phyloP scores from a whole-genome alignment of 2,329 filamentous ascomycete species.

The Apiospora kogelbergensis region DNA sequence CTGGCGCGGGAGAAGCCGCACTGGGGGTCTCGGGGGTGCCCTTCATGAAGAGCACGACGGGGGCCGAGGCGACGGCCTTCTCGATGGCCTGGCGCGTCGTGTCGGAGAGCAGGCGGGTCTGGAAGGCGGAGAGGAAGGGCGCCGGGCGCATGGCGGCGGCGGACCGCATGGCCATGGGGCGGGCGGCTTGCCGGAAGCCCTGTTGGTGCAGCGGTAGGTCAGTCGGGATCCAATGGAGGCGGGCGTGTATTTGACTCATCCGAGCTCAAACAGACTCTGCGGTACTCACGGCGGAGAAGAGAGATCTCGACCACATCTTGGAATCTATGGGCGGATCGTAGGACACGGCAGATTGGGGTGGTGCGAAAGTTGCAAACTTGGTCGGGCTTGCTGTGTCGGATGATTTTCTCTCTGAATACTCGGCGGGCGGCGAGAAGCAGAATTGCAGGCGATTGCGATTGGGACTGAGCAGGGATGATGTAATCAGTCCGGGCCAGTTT shows the following conservation, averaged over 20 bases:
- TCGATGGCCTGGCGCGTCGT: conserved; percentile 83
- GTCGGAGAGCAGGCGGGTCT: conserved; percentile 73
- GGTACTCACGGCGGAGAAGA: conserved; percentile 8
- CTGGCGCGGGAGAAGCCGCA: conserved; percentile 95
- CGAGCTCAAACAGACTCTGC: not conserved
- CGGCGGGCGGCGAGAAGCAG: not conserved
- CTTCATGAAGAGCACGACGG: conserved; percentile 99
- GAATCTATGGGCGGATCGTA: not conserved
- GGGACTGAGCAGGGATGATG: not conserved
- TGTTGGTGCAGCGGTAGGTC: not conserved
- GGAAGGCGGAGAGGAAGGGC: conserved; percentile 34
- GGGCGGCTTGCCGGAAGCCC: conserved; percentile 8
- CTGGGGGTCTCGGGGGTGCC: conserved; percentile 91
- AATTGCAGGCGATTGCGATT: not conserved
- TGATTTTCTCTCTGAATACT: not conserved
- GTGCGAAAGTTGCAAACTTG: not conserved
- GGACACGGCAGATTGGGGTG: not conserved
- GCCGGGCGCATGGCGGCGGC: conserved; percentile 15
- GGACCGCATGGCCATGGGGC: not conserved
- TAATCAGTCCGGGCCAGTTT: not conserved
- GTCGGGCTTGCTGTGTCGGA: not conserved
- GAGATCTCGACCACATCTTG: conserved; percentile 8
- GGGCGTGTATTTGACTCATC: not conserved
- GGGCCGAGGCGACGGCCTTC: conserved; percentile 81
- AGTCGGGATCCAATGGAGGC: not conserved